Evolutionary conservation across 2,329 filamentous ascomycete genomes (phyloP).

Genomic region (Talaromyces sp.): DNA sequence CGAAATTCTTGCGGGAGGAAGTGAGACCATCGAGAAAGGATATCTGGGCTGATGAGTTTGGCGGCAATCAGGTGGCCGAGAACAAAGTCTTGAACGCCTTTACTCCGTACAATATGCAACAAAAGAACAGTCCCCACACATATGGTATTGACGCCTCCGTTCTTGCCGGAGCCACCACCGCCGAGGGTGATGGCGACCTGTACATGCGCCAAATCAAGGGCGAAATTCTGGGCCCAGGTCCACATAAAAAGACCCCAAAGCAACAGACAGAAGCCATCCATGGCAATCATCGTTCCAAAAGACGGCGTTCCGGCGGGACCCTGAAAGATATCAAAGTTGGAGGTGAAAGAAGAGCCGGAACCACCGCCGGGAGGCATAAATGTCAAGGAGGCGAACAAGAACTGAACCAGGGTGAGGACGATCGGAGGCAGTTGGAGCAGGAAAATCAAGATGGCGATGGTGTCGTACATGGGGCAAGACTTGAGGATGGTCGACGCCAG

Average conservation of each 20-base stretch:
- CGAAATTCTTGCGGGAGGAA: conserved; percentile 40
- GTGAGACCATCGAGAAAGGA: conserved; percentile 38
- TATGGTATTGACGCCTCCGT: conserved; percentile 40
- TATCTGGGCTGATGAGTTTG: conserved; percentile 38
- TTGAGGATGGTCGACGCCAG: conserved; percentile 80
- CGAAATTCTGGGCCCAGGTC: conserved; percentile 80
- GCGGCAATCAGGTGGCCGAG: conserved; percentile 39
- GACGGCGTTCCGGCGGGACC: conserved; percentile 81
- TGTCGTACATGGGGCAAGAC: conserved; percentile 87
- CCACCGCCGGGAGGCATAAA: conserved; percentile 80
- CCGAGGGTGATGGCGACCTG: conserved; percentile 89
- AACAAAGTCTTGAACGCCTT: conserved; percentile 47
- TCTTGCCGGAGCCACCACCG: conserved; percentile 59
- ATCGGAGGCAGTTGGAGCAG: conserved; percentile 87
- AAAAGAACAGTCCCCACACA: conserved; percentile 42
- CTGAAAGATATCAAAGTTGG: conserved; percentile 87
- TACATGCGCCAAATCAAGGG: conserved; percentile 84
- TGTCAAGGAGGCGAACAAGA: conserved; percentile 86
- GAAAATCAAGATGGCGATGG: conserved; percentile 92
- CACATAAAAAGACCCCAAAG: conserved; percentile 78
- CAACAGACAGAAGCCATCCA: conserved; percentile 76
- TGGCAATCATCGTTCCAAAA: conserved; percentile 73
- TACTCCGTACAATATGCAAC: conserved; percentile 41
- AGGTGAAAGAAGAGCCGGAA: conserved; percentile 63
- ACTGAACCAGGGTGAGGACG: conserved; percentile 81